phyloP scores from a whole-genome alignment of 1,284 basidiomycete species.

The Porphyrellus sp. region DNA sequence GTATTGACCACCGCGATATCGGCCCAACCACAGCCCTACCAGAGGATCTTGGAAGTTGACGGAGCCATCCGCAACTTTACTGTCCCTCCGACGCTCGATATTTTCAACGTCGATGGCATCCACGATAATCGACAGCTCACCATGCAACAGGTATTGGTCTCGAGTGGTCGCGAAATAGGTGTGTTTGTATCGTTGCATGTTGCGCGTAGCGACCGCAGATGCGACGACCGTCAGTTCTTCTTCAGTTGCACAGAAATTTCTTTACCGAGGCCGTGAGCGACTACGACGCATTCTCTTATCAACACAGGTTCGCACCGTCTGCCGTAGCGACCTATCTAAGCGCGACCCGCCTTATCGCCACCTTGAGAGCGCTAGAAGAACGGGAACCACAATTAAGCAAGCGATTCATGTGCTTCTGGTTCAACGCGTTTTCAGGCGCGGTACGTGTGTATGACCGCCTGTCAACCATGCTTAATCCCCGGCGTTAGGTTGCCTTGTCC shows the following conservation, averaged over 20 bases:
- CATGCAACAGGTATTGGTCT: slow-evolving; percentile 67
- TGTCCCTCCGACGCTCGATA: slow-evolving; percentile 55
- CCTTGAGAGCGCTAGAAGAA: slow-evolving; percentile 57
- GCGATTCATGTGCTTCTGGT: slow-evolving; percentile 75
- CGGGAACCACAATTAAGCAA: slow-evolving; percentile 61
- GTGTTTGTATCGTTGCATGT: slow-evolving; percentile 24
- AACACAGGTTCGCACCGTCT: slow-evolving; percentile 66
- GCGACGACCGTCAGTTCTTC: slow-evolving; percentile 46
- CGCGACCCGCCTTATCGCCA: slow-evolving; percentile 59
- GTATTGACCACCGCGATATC: slow-evolving; percentile 65
- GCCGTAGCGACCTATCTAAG: slow-evolving; percentile 69
- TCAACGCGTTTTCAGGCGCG: slow-evolving; percentile 73
- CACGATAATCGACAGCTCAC: slow-evolving; percentile 49
- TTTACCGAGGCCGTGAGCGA: slow-evolving; percentile 69
- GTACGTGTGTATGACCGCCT: slow-evolving; percentile 43
- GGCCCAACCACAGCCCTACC: slow-evolving; percentile 56
- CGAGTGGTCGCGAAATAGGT: slow-evolving; percentile 69
- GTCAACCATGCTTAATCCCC: slow-evolving; percentile 1
- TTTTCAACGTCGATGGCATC: slow-evolving; percentile 40
- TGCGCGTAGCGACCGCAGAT: slow-evolving; percentile 4
- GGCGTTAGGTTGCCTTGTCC: slow-evolving; percentile 58
- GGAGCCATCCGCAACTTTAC: slow-evolving; percentile 56
- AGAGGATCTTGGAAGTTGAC: slow-evolving; percentile 56
- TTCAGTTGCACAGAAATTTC: slow-evolving; percentile 73
- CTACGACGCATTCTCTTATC: slow-evolving; percentile 55